Evolutionary conservation across 169 alveolate species (phyloP).

Genomic region (Cryptosporidium baileyi): DNA sequence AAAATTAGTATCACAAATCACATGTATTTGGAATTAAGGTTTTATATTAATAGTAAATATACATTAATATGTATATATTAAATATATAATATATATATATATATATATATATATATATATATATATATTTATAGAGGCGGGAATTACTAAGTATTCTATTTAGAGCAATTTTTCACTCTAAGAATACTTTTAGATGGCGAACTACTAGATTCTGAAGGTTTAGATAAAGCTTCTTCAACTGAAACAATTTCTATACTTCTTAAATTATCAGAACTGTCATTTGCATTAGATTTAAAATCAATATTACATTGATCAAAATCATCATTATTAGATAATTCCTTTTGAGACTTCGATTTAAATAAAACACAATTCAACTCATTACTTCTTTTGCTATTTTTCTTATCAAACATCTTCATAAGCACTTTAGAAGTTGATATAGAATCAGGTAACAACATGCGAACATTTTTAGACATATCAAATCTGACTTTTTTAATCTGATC

Average conservation of each 20-base stretch:
- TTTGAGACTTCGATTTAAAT: neutral
- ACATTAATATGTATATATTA: too few relatives aligned
- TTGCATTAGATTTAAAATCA: neutral
- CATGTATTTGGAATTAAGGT: too few relatives aligned
- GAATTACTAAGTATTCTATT: neutral
- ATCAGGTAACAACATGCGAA: slow-evolving; percentile 60
- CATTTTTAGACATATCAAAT: slow-evolving; percentile 64
- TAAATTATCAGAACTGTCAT: neutral
- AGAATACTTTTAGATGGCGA: slow-evolving; percentile 48
- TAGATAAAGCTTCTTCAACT: slow-evolving; percentile 49
- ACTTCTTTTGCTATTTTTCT: neutral
- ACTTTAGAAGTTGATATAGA: slow-evolving; percentile 55
- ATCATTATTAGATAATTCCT: neutral
- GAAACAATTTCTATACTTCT: slow-evolving; percentile 22
- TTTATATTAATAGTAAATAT: too few relatives aligned
- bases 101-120: too few relatives aligned
- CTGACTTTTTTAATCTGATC: slow-evolving; percentile 18
- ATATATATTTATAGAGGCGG: too few relatives aligned
- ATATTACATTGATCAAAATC: neutral
- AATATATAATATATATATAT: too few relatives aligned
- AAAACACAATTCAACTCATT: slow-evolving; percentile 34
- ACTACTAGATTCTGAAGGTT: slow-evolving; percentile 19
- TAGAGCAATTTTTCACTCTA: neutral
- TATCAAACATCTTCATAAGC: slow-evolving; percentile 42
- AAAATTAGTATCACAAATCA: too few relatives aligned